These are phyloP conservation scores for Triangularia setosa DNA, from an alignment of 2,329 filamentous ascomycete genomes.

Conservation along the genomic window DNA sequence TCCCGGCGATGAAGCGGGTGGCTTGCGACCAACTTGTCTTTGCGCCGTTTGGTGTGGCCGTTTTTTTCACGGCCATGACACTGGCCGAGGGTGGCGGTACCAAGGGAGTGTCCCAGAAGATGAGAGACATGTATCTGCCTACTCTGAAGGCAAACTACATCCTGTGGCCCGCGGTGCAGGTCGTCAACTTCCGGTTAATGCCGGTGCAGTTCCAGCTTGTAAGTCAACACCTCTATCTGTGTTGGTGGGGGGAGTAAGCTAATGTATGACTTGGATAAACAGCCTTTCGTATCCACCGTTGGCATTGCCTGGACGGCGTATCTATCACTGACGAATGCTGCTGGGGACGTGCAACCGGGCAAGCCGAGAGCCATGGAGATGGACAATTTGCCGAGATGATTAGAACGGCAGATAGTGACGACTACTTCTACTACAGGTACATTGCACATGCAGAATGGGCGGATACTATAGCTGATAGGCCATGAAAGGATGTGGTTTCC, in stretches of 20 bases:
- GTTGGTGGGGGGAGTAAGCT: background rate
- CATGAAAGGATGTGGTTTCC: background rate
- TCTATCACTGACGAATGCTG: slow-evolving; percentile 83
- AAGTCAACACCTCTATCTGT: slow-evolving; percentile 42
- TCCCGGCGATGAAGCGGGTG: slow-evolving; percentile 82
- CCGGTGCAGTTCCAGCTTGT: slow-evolving; percentile 96
- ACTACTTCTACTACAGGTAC: background rate
- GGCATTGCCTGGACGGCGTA: slow-evolving; percentile 99
- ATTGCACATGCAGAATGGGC: background rate
- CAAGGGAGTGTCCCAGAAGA: slow-evolving; percentile 74
- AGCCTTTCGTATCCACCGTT: slow-evolving; percentile 94
- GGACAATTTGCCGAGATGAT: slow-evolving; percentile 22
- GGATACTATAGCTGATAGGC: background rate
- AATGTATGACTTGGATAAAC: slow-evolving; percentile 12
- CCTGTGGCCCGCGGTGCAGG: slow-evolving; percentile 92
- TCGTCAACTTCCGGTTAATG: slow-evolving; percentile 94
- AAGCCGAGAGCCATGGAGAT: slow-evolving; percentile 7
- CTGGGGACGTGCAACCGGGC: slow-evolving; percentile 59
- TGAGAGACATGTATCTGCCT: slow-evolving; percentile 89
- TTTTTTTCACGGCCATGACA: slow-evolving; percentile 97
- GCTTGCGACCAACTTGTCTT: slow-evolving; percentile 91
- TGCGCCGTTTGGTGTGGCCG: slow-evolving; percentile 78
- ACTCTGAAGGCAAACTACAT: slow-evolving; percentile 94
- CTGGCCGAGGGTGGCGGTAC: slow-evolving; percentile 86
- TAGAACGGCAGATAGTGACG: background rate